phyloP scores from a whole-genome alignment of 345 rosid species.

The Aquilaria sinensis region DNA sequence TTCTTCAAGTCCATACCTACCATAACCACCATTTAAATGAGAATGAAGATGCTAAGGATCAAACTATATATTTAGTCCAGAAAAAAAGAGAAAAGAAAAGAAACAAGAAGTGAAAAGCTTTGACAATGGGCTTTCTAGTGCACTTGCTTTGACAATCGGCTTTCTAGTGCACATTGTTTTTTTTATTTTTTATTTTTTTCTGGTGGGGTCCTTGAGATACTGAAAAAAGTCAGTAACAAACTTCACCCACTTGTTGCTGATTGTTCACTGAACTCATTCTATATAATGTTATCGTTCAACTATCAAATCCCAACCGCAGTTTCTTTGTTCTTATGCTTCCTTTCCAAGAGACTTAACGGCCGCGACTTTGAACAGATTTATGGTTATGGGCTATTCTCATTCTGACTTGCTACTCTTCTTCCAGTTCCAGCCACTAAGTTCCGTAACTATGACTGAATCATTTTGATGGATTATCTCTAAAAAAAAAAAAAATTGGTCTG shows the following conservation, averaged over 20 bases:
- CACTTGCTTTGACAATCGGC: too few relatives aligned
- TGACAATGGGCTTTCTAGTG: conserved; percentile 4
- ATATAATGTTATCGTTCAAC: conserved; percentile 28
- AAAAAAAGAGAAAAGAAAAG: not conserved
- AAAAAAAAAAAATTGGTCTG: too few relatives aligned
- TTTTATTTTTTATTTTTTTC: conserved; percentile 4
- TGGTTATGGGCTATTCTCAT: too few relatives aligned
- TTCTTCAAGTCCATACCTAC: conserved; percentile 6
- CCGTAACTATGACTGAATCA: too few relatives aligned
- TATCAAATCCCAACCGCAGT: conserved; percentile 17
- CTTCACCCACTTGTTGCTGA: conserved; percentile 27
- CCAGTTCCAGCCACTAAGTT: too few relatives aligned
- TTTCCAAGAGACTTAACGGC: conserved; percentile 20
- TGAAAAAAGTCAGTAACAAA: conserved; percentile 38
- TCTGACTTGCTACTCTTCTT: too few relatives aligned
- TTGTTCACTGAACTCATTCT: conserved; percentile 13
- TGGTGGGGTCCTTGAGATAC: too few relatives aligned
- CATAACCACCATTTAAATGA: conserved; percentile 19
- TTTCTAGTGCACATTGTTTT: not conserved
- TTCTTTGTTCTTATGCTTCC: conserved; percentile 9
- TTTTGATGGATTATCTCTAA: too few relatives aligned
- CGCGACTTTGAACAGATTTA: not conserved
- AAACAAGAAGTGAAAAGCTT: conserved; percentile 2
- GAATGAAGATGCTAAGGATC: not conserved
- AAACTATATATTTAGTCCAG: too few relatives aligned